Evolutionary conservation across 2,329 filamentous ascomycete species (phyloP), one percentile per base, ranked within the genome.

Genomic region (Arachnopeziza araneosa): DNA sequence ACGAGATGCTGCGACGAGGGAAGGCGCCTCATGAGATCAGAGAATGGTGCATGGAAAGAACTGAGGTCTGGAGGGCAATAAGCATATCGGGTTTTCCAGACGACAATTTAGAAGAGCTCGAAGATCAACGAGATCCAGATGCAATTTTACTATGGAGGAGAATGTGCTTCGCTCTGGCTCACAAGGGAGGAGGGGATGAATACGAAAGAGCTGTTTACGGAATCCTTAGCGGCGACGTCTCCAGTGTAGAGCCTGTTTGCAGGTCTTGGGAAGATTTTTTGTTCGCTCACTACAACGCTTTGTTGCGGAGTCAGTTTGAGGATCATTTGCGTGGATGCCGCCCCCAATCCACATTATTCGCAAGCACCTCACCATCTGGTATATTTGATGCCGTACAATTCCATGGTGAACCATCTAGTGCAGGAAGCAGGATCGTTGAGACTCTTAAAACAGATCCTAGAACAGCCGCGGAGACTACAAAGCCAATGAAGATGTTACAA

Each of bases 191-290:
- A 24, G 83, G 83, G 0, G 87, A 90, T 67, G 84, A 89, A 56
- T 93, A 92, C 69, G 92, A 99, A 75, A 85, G 87, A 58, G 95
- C 93, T 21, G 91, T 96, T 0, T 97, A 96, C 71, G 93, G 91
- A 26, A 77, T 97, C 14, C 80, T 99, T n/a, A 88, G 89, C 50
- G 95, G 95, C 55, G 91, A 97, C 70, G 82, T 92, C 55, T 77
- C 83, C 48, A 90, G 88, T 56, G 90, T 96, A 12, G 86, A 90
- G 70, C 84, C 84, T 65, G 85, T 93, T 49, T 92, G 90, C 71
- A 80, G 83, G 55, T 85, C 82, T 23, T 96, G 92, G 88, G 91
- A 96, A 66, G 93, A 98, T 70, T 85, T 88, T 68, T 80, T 97
- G 21, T 96, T 95, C 73, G 87, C 88, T 44, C 86, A 93, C 72